Percentiles rank a stretch among this genome's conserved stretches.
These are phyloP conservation scores for Parastagonospora avenae DNA, from an alignment of 2,329 filamentous ascomycete species.

Conservation along the genomic window DNA sequence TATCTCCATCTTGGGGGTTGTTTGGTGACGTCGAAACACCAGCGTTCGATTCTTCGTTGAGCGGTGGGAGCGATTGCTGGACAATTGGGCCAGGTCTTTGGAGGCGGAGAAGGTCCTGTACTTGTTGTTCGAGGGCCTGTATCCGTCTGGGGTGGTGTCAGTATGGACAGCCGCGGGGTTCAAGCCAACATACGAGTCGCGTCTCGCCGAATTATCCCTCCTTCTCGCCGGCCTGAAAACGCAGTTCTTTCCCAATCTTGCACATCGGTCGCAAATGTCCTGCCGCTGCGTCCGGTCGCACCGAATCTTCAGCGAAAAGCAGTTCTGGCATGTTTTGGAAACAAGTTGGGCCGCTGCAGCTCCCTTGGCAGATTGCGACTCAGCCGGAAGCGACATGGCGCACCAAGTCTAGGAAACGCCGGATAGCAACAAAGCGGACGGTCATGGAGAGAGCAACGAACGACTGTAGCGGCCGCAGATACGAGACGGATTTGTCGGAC, in stretches of 20 bases:
- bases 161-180: neutral
- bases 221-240: conserved; percentile 43
- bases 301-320: conserved; percentile 38
- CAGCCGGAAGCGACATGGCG: neutral
- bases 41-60: conserved; percentile 19
- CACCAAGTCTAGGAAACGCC: neutral
- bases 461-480: neutral
- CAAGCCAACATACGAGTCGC: conserved; percentile 35
- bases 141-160: conserved; percentile 33
- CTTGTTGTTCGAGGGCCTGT: conserved; percentile 45
- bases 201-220: conserved; percentile 45
- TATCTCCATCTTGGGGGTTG: conserved; percentile 24
- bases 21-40: conserved; percentile 9
- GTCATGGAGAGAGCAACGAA: neutral
- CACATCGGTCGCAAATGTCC: conserved; percentile 41
- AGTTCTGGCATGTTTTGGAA: conserved; percentile 43
- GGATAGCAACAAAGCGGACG: neutral
- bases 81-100: conserved; percentile 20
- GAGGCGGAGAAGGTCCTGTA: conserved; percentile 33
- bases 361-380: conserved; percentile 2
- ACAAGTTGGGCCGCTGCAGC: conserved; percentile 19
- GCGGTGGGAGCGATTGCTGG: conserved; percentile 28
- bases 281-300: conserved; percentile 34
- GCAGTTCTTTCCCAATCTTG: conserved; percentile 45
- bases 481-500: neutral